Conservation (phyloP, 441 rosid species). For the Pelargonium myrrhifolium region DNA sequence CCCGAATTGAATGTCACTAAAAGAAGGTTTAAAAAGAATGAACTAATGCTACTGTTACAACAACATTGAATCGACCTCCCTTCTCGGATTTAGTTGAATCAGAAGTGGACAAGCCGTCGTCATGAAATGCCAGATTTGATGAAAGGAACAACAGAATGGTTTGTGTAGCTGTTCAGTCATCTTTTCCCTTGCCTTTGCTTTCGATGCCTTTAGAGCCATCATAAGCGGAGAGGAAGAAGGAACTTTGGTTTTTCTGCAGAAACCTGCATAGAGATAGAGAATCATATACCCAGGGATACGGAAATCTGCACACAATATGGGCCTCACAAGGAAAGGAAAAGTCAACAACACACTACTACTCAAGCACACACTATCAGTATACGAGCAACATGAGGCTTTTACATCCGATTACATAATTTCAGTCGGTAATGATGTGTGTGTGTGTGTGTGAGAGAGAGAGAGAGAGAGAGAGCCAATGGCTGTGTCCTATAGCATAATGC, state of each 20-base stretch:
- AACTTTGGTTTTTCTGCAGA: slow-evolving; percentile 81
- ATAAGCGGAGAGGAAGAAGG: slow-evolving; percentile 60
- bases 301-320: no score
- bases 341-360: no score
- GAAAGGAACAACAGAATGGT: slow-evolving; percentile 8
- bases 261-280: slow-evolving; percentile 38
- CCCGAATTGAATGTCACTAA: neutral
- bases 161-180: slow-evolving; percentile 33
- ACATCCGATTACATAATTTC: no score
- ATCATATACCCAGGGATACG: no score
- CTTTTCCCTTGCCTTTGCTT: slow-evolving; percentile 70
- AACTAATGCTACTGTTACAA: slow-evolving; percentile 3
- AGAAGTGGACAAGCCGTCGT: neutral
- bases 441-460: no score
- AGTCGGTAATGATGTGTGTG: no score
- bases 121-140: neutral
- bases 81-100: neutral
- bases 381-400: no score
- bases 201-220: slow-evolving; percentile 48
- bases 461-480: no score
- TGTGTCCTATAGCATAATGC: no score
- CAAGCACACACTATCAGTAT: no score
- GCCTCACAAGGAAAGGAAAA: neutral
- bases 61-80: neutral
- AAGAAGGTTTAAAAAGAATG: neutral